Conservation (phyloP, 2,329 filamentous ascomycete genomes). For the Chaetomiaceae sp. region DNA sequence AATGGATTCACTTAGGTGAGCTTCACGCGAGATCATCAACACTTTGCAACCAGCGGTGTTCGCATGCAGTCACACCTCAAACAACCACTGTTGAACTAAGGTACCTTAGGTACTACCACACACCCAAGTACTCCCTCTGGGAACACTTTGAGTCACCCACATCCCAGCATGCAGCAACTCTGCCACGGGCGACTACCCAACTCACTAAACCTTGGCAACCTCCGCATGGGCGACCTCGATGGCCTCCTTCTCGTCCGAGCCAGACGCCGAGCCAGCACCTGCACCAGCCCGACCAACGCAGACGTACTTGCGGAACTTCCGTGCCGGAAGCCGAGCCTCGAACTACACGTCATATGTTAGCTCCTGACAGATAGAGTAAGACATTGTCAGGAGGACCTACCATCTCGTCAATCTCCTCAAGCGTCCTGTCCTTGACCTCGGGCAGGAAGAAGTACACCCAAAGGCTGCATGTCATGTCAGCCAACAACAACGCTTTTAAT, state of each 20-base stretch:
- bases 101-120: no score
- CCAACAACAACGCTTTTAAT: neutral
- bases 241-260: neutral
- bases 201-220: neutral
- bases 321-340: constrained; percentile 37
- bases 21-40: no score
- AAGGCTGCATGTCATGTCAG: constrained; percentile 13
- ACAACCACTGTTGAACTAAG: no score
- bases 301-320: constrained; percentile 39
- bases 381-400: constrained; percentile 26
- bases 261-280: neutral
- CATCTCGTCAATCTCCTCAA: constrained; percentile 56
- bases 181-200: no score
- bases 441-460: constrained; percentile 49
- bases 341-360: constrained; percentile 23
- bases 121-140: no score
- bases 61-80: no score
- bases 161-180: no score
- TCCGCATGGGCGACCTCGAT: neutral
- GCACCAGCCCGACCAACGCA: constrained; percentile 20
- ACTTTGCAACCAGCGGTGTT: no score
- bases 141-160: no score
- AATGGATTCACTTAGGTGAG: no score
- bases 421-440: constrained; percentile 44
- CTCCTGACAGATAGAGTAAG: neutral